These are phyloP conservation scores for Styphnolobium japonicum DNA, from an alignment of 306 rosid species.

Conservation along the genomic window DNA sequence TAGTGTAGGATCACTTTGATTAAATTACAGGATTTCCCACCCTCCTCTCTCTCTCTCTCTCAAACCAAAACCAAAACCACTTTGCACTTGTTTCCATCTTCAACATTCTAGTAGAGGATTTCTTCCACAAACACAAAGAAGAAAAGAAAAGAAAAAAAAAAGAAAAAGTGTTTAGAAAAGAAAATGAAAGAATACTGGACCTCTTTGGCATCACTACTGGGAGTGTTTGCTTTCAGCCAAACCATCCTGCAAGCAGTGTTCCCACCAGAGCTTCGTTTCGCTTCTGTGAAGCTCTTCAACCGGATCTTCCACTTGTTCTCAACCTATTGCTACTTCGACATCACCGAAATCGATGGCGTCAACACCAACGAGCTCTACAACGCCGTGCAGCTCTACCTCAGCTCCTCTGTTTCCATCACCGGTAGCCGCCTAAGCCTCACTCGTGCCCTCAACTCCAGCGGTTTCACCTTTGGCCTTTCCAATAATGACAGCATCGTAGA, in stretches of 20 bases:
- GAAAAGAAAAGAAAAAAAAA: not conserved
- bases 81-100: not conserved
- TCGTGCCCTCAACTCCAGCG: conserved; percentile 82
- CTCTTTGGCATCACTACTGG: conserved; percentile 73
- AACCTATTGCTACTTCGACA: conserved; percentile 79
- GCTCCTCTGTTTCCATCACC: conserved; percentile 68
- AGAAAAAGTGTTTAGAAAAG: no score
- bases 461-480: conserved; percentile 79
- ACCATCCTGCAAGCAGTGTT: conserved; percentile 70
- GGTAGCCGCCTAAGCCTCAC: conserved; percentile 76
- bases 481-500: conserved; percentile 87
- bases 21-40: not conserved
- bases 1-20: conserved; percentile 14
- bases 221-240: conserved; percentile 87
- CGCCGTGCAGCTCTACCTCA: conserved; percentile 91
- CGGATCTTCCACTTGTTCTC: conserved; percentile 69
- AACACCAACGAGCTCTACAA: conserved; percentile 98
- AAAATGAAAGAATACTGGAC: conserved; percentile 84
- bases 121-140: not conserved
- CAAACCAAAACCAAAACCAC: not conserved
- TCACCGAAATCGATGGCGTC: conserved; percentile 94
- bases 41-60: not conserved
- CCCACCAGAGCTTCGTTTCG: conserved; percentile 93
- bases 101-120: not conserved
- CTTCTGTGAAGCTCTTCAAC: conserved; percentile 52